A percentile compares a stretch with the other conserved stretches of the same genome.
Evolutionary conservation across 2,329 filamentous ascomycete genomes (phyloP).

Genomic region (Davidsoniella eucalypti): DNA sequence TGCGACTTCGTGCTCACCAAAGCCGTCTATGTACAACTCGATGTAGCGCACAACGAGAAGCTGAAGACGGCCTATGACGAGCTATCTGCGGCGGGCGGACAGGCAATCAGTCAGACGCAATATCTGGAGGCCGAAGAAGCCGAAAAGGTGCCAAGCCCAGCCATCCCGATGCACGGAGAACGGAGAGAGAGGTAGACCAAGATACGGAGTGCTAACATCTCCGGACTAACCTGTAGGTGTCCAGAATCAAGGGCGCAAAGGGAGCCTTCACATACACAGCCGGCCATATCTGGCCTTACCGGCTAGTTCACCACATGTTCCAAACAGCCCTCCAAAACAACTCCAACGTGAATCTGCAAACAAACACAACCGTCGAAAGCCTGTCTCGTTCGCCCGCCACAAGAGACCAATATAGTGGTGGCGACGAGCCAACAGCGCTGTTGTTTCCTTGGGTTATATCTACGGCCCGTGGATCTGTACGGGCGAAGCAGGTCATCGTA

Average conservation of each 20-base stretch:
- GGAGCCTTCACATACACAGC: slow-evolving; percentile 19
- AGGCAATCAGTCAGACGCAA: slow-evolving; percentile 16
- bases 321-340: slow-evolving; percentile 3
- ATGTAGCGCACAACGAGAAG: slow-evolving; percentile 13
- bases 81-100: slow-evolving; percentile 17
- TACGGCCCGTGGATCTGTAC: slow-evolving; percentile 15
- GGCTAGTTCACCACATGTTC: slow-evolving; percentile 14
- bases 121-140: slow-evolving; percentile 4
- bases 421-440: no score
- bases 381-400: slow-evolving; percentile 7
- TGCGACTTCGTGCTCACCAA: slow-evolving; percentile 28
- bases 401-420: no score
- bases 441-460: slow-evolving; percentile 12
- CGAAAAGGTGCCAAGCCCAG: not conserved
- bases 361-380: slow-evolving; percentile 13
- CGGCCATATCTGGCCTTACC: slow-evolving; percentile 16
- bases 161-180: not conserved
- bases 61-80: slow-evolving; percentile 19
- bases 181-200: not conserved
- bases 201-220: not conserved
- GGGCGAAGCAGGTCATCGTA: slow-evolving; percentile 15
- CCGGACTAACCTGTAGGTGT: slow-evolving; percentile 14
- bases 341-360: slow-evolving; percentile 15
- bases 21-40: slow-evolving; percentile 24
- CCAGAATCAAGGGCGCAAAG: slow-evolving; percentile 23